Evolutionary conservation across 2,329 filamentous ascomycete genomes (phyloP).

Genomic region (Pseudocercospora macadamiae): DNA sequence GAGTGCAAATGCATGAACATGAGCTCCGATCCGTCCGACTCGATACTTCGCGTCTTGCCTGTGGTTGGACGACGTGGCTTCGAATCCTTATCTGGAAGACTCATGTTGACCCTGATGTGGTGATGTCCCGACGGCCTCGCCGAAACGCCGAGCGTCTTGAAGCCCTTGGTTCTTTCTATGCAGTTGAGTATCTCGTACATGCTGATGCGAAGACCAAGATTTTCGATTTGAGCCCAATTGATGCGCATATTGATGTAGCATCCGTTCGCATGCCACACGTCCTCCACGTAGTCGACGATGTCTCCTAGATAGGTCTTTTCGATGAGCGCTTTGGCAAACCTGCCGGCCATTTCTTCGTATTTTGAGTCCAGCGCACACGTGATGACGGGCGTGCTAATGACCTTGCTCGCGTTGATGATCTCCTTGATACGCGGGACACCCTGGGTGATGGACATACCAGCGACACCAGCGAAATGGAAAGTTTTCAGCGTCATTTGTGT

Average conservation of each 20-base stretch:
- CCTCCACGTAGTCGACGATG: conserved; percentile 77
- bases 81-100: conserved; percentile 46
- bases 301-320: conserved; percentile 93
- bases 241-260: conserved; percentile 80
- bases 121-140: conserved; percentile 31
- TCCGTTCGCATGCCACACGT: conserved; percentile 79
- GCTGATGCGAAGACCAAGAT: conserved; percentile 79
- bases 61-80: conserved; percentile 40
- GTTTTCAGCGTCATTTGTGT: conserved; percentile 99
- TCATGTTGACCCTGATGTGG: conserved; percentile 71
- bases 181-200: conserved; percentile 73
- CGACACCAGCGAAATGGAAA: conserved; percentile 99
- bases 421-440: conserved; percentile 99
- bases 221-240: conserved; percentile 75
- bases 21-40: conserved; percentile 59
- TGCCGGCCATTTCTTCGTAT: conserved; percentile 74
- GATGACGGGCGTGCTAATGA: conserved; percentile 93
- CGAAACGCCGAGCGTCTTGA: conserved; percentile 60
- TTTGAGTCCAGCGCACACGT: conserved; percentile 80
- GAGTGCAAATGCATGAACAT: conserved; percentile 80
- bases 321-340: conserved; percentile 87
- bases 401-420: conserved; percentile 97
- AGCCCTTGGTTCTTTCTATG: conserved; percentile 79
- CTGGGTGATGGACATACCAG: conserved; percentile 98
- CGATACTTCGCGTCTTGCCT: conserved; percentile 40